phyloP scores from a whole-genome alignment of 2,329 filamentous ascomycete genomes.

The Aspergillus japonicus region DNA sequence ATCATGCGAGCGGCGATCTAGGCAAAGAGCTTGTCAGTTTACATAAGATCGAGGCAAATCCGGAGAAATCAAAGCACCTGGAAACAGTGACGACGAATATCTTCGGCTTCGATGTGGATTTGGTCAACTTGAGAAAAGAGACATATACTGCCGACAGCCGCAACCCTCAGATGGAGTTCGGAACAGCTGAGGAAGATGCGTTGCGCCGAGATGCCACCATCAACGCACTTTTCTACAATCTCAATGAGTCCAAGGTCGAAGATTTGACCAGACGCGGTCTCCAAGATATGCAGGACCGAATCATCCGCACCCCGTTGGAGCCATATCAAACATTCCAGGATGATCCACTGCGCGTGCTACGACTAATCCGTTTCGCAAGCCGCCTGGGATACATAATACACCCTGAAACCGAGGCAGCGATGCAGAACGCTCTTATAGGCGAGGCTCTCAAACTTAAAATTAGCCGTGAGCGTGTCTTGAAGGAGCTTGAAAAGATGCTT shows the following conservation, averaged over 20 bases:
- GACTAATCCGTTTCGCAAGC: conserved; percentile 87
- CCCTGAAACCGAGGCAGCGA: conserved; percentile 63
- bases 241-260: conserved; percentile 75
- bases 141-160: conserved; percentile 85
- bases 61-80: conserved; percentile 93
- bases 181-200: conserved; percentile 86
- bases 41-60: conserved; percentile 87
- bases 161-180: conserved; percentile 91
- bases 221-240: conserved; percentile 94
- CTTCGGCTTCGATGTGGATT: conserved; percentile 83
- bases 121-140: conserved; percentile 92
- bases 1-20: conserved; percentile 50
- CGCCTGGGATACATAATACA: conserved; percentile 79
- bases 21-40: conserved; percentile 69
- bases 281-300: conserved; percentile 66
- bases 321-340: conserved; percentile 92
- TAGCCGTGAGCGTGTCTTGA: conserved; percentile 82
- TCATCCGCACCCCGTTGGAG: conserved; percentile 82
- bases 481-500: conserved; percentile 89
- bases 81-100: conserved; percentile 87
- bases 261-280: conserved; percentile 78
- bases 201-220: conserved; percentile 86
- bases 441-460: conserved; percentile 82
- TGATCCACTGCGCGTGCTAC: conserved; percentile 82
- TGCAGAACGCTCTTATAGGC: conserved; percentile 77